Evolutionary conservation across 306 rosid genomes (phyloP).

Genomic region (Pterocarpus santalinus): DNA sequence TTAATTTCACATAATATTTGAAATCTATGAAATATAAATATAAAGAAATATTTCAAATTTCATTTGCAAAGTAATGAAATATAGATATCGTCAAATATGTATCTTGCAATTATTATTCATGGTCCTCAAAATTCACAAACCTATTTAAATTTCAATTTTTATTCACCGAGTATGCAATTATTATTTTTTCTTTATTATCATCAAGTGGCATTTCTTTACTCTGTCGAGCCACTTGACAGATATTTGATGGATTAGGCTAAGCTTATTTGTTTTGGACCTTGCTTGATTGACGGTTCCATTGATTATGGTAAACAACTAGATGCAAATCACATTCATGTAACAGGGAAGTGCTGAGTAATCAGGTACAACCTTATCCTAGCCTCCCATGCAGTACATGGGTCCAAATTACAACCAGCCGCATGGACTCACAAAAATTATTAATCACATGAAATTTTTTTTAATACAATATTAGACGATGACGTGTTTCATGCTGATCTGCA

Average conservation of each 20-base stretch:
- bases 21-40: no score
- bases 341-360: constrained; percentile 17
- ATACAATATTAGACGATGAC: background rate
- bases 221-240: background rate
- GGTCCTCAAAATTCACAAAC: no score
- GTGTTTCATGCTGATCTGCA: background rate
- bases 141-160: no score
- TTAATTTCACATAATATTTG: no score
- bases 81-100: no score
- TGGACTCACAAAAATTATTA: background rate
- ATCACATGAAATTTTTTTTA: background rate
- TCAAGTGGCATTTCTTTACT: background rate
- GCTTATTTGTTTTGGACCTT: constrained; percentile 5
- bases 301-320: background rate
- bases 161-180: no score
- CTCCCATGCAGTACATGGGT: background rate
- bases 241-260: background rate
- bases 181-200: no score
- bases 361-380: constrained; percentile 19
- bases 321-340: background rate
- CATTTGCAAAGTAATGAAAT: no score
- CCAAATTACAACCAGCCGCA: background rate
- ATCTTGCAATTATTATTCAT: no score
- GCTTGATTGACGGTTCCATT: background rate
- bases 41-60: no score